These are phyloP conservation scores for Gonium pectorale DNA, from an alignment of 139 green algal genomes.

Conservation along the genomic window DNA sequence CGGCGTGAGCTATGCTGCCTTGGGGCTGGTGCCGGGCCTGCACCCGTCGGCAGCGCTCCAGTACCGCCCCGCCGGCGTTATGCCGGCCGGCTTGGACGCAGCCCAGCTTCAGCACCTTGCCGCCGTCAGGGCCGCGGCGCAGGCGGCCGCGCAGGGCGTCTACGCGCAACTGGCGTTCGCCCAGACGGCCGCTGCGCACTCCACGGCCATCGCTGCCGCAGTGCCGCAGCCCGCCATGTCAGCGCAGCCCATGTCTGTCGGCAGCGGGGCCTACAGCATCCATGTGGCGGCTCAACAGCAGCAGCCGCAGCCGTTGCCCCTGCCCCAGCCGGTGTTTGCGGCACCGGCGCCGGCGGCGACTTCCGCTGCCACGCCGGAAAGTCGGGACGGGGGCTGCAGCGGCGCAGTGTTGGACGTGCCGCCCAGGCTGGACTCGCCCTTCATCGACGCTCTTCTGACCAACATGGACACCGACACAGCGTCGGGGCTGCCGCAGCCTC, in stretches of 20 bases:
- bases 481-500: neutral
- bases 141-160: neutral
- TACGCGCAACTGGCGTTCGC: neutral
- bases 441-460: neutral
- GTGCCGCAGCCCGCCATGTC: too few relatives aligned
- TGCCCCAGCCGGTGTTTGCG: neutral
- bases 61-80: too few relatives aligned
- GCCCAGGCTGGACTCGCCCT: conserved; percentile 5
- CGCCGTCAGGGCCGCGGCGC: neutral
- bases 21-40: neutral
- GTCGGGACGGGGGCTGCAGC: neutral
- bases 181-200: too few relatives aligned
- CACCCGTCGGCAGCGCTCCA: neutral
- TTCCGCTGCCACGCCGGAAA: neutral
- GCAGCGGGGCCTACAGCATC: too few relatives aligned
- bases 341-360: neutral
- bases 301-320: neutral
- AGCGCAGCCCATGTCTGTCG: too few relatives aligned
- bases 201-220: too few relatives aligned
- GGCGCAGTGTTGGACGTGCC: neutral
- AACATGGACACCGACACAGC: neutral
- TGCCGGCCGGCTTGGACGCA: neutral
- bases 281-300: too few relatives aligned
- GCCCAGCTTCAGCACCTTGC: conserved; percentile 4
- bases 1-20: neutral